Evolutionary conservation across 352 stramenopile genomes (phyloP), one percentile per base, ranked within the genome.

Genomic region (Thalassiosira sp.): DNA sequence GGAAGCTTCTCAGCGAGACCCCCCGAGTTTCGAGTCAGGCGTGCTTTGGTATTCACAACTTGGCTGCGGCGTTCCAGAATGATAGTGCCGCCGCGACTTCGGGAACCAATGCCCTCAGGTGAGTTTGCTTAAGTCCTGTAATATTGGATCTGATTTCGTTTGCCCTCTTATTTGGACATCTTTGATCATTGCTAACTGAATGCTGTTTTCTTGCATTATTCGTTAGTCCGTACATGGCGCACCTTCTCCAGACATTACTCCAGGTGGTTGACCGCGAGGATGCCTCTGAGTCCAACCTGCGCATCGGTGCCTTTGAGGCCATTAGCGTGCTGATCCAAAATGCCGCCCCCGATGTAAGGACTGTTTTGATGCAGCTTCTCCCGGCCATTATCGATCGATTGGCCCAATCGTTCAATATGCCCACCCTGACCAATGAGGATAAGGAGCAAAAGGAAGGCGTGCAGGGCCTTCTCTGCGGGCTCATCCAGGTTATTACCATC

Each of bases 11-110:
- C 0, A 81, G 79, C 11, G 80, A 86, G 46, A 78, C 78, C 16
- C 77, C 88, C 2, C 67, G 81, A 74, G 95, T 98, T 54, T 94
- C 94, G n/a, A 92, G 94, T 68, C 96, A 98, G 73, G 94, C 97
- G 53, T 98, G 95, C 79, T 98, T 97, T 65, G 96, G 95, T 8
- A 96, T 99, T 72, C 95, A 98, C 91, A 98, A 98, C 74, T 93
- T 98, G 40, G 95, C 96, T n/a, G 94, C 95, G 74, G 93, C 94
- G 0, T 97, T 97, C 61, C 90, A 93, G 60, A 91, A 62, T 33
- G 79, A 91, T 33, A 61, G 75, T 93, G 89, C 63, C 27, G 89
- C 75, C 84, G 93, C 72, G 79, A 84, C 31, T 71, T 91, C 57
- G 71, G 89, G 63, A 78, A 96, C 90, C 52, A 95, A 95, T 75